Conservation (phyloP, 192 early-diverging fungal species). For the Dissophora ornata region DNA sequence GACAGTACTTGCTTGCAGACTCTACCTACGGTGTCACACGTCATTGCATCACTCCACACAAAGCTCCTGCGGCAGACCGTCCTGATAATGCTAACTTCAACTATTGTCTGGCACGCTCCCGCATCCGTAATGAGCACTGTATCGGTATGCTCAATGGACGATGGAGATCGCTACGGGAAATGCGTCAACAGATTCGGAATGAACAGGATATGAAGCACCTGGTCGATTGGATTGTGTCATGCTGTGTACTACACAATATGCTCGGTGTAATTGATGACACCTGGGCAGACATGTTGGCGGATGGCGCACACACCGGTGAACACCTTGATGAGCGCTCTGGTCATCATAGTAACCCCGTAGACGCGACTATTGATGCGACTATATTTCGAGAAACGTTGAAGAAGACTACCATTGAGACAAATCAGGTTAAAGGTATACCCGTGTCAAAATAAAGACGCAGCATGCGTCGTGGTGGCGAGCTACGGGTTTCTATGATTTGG, state of each 20-base stretch:
- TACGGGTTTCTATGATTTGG: too few relatives aligned
- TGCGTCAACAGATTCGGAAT: neutral
- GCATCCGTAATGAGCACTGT: conserved; percentile 1
- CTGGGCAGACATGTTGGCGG: neutral
- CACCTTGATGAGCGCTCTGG: too few relatives aligned
- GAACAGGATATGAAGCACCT: neutral
- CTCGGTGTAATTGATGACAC: neutral
- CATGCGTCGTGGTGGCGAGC: too few relatives aligned
- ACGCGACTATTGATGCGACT: too few relatives aligned
- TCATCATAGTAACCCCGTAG: too few relatives aligned
- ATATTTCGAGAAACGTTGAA: too few relatives aligned
- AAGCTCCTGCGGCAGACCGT: neutral
- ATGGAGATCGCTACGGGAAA: neutral
- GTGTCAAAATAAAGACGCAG: too few relatives aligned
- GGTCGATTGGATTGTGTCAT: neutral
- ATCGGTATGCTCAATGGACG: conserved; percentile 10
- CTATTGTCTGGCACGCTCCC: neutral
- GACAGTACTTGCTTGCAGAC: conserved; percentile 7
- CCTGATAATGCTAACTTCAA: conserved; percentile 2
- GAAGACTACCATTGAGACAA: too few relatives aligned
- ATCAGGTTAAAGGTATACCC: too few relatives aligned
- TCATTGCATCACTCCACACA: neutral
- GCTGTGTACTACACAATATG: conserved; percentile 9
- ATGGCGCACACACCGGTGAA: too few relatives aligned
- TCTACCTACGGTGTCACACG: neutral